A percentile compares a stretch with the other conserved stretches of the same genome.
Evolutionary conservation across 2,329 filamentous ascomycete species (phyloP).

Genomic region (Fusarium camptoceras): DNA sequence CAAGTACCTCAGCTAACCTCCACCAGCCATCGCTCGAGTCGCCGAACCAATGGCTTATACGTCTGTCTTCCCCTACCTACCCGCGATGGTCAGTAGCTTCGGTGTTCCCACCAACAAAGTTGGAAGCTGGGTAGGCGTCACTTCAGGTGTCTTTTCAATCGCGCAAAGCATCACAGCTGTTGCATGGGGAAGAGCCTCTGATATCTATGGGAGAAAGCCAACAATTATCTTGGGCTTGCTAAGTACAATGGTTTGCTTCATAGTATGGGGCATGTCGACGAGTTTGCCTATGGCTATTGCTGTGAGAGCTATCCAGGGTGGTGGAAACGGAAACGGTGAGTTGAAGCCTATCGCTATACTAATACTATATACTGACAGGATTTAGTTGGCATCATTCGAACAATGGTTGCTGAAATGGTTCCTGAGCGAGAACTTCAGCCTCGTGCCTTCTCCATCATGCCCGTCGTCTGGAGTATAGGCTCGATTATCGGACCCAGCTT

Average conservation of each 20-base stretch:
- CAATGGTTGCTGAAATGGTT: slow-evolving; percentile 93
- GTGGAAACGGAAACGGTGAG: slow-evolving; percentile 85
- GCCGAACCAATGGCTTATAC: slow-evolving; percentile 80
- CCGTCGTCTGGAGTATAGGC: slow-evolving; percentile 87
- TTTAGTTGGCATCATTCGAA: slow-evolving; percentile 86
- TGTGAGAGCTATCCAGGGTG: slow-evolving; percentile 81
- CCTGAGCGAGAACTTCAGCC: slow-evolving; percentile 88
- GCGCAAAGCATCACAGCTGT: slow-evolving; percentile 79
- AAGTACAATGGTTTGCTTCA: slow-evolving; percentile 83
- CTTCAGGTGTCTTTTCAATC: slow-evolving; percentile 77
- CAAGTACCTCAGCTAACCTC: slow-evolving; percentile 50
- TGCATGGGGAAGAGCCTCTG: slow-evolving; percentile 80
- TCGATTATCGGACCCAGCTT: slow-evolving; percentile 89
- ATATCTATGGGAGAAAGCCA: slow-evolving; percentile 83
- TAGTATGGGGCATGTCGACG: slow-evolving; percentile 86
- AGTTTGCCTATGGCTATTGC: slow-evolving; percentile 83
- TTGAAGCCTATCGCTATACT: not conserved
- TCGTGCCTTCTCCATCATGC: slow-evolving; percentile 92
- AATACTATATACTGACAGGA: not conserved
- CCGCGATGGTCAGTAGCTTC: slow-evolving; percentile 87
- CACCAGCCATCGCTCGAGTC: slow-evolving; percentile 78
- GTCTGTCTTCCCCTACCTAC: slow-evolving; percentile 76
- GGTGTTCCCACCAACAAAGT: slow-evolving; percentile 77
- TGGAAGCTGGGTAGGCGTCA: slow-evolving; percentile 83
- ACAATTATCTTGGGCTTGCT: slow-evolving; percentile 79